Conservation (phyloP, 164 flowering plant species). For the Macadamia tetraphylla region DNA sequence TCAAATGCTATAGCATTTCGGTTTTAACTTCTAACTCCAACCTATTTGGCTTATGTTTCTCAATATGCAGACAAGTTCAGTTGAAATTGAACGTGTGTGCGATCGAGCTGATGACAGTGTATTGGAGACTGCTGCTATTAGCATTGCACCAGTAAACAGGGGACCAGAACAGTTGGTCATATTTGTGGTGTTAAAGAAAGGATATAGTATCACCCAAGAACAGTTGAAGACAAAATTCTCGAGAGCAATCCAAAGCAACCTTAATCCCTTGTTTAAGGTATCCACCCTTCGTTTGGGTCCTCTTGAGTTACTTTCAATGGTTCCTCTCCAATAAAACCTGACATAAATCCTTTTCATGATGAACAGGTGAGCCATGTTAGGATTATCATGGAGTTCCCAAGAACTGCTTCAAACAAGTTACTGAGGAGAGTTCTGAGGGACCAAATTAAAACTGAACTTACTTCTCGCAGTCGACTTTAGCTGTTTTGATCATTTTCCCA, state of each 20-base stretch:
- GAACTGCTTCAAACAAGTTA: conserved; percentile 87
- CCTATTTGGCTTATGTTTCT: conserved; percentile 1
- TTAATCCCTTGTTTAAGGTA: conserved; percentile 95
- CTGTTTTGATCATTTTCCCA: neutral
- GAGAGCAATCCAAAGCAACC: conserved; percentile 67
- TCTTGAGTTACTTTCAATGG: too few relatives aligned
- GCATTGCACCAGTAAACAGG: conserved; percentile 51
- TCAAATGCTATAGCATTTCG: neutral
- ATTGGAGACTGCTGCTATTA: conserved; percentile 79
- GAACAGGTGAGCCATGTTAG: conserved; percentile 77
- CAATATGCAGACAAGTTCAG: conserved; percentile 72
- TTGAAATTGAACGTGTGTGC: conserved; percentile 92
- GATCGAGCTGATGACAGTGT: conserved; percentile 55
- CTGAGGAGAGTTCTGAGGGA: conserved; percentile 80
- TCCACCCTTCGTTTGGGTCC: neutral
- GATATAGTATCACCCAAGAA: conserved; percentile 32
- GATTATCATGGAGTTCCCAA: conserved; percentile 74
- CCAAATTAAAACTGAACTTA: conserved; percentile 51
- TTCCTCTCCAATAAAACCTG: too few relatives aligned
- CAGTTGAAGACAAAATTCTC: conserved; percentile 57
- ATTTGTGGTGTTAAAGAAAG: conserved; percentile 65
- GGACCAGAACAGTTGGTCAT: conserved; percentile 80
- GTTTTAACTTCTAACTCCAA: neutral
- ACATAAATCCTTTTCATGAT: neutral
- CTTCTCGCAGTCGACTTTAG: conserved; percentile 52